These are phyloP conservation scores for Drechslera avenae DNA, from an alignment of 2,329 filamentous ascomycete genomes.

Conservation along the genomic window DNA sequence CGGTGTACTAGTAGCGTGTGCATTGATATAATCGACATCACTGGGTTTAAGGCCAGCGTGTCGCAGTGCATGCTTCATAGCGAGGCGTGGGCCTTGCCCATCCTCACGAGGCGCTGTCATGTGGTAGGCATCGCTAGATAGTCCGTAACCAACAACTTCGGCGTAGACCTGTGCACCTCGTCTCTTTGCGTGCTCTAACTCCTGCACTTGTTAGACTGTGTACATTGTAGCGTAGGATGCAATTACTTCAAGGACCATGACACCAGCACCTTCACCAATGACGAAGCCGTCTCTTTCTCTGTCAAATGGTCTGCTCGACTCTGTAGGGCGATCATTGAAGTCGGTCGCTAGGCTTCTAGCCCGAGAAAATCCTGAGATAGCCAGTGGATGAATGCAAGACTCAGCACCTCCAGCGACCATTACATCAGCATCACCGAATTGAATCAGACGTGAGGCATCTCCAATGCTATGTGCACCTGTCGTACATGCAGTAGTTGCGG, in stretches of 20 bases:
- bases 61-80: conserved; percentile 83
- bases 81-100: conserved; percentile 77
- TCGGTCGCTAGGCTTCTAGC: conserved; percentile 83
- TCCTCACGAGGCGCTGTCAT: conserved; percentile 88
- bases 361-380: conserved; percentile 87
- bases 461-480: conserved; percentile 94
- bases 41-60: conserved; percentile 71
- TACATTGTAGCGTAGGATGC: neutral
- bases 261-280: conserved; percentile 87
- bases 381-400: conserved; percentile 92
- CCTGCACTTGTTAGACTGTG: conserved; percentile 50
- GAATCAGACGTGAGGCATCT: conserved; percentile 90
- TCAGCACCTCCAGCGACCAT: conserved; percentile 97
- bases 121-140: conserved; percentile 88
- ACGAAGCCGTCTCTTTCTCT: conserved; percentile 81
- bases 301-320: conserved; percentile 88
- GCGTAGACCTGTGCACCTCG: conserved; percentile 85
- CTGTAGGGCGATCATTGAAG: conserved; percentile 73
- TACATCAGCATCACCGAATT: conserved; percentile 87
- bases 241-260: conserved; percentile 77
- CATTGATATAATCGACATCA: conserved; percentile 89
- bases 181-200: conserved; percentile 81
- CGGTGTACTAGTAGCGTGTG: conserved; percentile 86
- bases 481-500: conserved; percentile 92
- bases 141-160: conserved; percentile 86